These are phyloP conservation scores for Platanthera guangdongensis DNA, from an alignment of 106 monocot genomes.

Conservation along the genomic window DNA sequence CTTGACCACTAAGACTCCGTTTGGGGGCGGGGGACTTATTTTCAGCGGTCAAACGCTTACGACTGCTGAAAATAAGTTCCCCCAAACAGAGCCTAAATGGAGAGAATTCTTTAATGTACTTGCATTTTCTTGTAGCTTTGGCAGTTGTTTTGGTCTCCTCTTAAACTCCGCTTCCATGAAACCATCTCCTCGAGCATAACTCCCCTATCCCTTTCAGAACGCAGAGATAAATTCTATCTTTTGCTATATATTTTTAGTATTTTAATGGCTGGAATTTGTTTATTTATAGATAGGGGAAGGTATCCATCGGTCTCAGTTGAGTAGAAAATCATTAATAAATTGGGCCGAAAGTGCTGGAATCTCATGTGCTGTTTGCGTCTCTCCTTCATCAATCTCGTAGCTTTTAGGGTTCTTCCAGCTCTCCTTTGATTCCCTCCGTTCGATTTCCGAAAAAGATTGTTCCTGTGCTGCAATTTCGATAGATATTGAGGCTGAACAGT, in stretches of 20 bases:
- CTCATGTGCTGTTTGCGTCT: neutral
- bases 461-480: neutral
- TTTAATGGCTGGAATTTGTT: neutral
- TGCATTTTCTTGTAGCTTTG: neutral
- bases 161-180: slow-evolving; percentile 9
- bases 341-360: neutral
- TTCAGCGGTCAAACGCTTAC: no score
- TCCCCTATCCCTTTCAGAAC: neutral
- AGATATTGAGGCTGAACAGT: neutral
- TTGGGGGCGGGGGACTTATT: no score
- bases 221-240: neutral
- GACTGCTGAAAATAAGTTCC: no score
- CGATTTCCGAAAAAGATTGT: neutral
- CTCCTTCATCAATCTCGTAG: neutral
- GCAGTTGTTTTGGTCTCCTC: neutral
- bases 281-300: neutral
- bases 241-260: neutral
- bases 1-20: no score
- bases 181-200: neutral
- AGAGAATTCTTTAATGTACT: no score
- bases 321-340: neutral
- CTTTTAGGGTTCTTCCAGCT: neutral
- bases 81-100: no score
- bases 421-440: neutral
- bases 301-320: neutral